Evolutionary conservation across 768 basidiomycete species (phyloP).

Genomic region (Inosperma sp.): DNA sequence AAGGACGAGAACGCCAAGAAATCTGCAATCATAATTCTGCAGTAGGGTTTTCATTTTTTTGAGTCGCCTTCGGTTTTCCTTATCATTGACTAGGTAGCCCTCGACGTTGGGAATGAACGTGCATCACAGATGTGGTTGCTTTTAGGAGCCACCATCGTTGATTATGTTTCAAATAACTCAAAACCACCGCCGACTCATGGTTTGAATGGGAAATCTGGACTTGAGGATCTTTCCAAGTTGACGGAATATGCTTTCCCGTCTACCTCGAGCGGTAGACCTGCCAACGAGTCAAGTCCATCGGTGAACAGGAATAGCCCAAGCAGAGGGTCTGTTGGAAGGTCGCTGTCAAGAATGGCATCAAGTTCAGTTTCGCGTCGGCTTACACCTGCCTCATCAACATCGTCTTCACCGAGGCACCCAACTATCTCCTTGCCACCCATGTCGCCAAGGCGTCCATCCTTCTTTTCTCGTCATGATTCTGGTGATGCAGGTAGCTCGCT

Average conservation of each 20-base stretch:
- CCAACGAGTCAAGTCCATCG: constrained; percentile 8
- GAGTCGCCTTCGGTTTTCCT: background rate
- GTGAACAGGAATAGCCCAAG: constrained; percentile 14
- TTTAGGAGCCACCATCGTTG: constrained; percentile 50
- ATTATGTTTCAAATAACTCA: constrained; percentile 40
- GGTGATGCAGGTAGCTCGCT: constrained; percentile 30
- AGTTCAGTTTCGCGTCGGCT: constrained; percentile 42
- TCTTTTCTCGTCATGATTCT: constrained; percentile 38
- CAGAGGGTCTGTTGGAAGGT: constrained; percentile 17
- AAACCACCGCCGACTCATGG: constrained; percentile 24
- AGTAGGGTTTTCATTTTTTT: constrained; percentile 21
- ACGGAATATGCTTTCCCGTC: constrained; percentile 14
- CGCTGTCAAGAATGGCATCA: constrained; percentile 21
- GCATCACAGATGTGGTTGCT: constrained; percentile 68
- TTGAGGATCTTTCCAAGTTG: constrained; percentile 16
- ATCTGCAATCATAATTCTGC: constrained; percentile 62
- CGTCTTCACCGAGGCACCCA: constrained; percentile 51
- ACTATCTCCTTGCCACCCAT: constrained; percentile 41
- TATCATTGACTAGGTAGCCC: constrained; percentile 44
- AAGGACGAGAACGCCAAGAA: constrained; percentile 39
- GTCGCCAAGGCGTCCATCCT: constrained; percentile 38
- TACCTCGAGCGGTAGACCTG: constrained; percentile 2
- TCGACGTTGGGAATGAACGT: constrained; percentile 49
- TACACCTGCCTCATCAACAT: constrained; percentile 55
- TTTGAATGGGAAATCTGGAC: constrained; percentile 4